These are phyloP conservation scores for Phialemonium atrogriseum DNA, from an alignment of 2,329 filamentous ascomycete species.

Conservation along the genomic window DNA sequence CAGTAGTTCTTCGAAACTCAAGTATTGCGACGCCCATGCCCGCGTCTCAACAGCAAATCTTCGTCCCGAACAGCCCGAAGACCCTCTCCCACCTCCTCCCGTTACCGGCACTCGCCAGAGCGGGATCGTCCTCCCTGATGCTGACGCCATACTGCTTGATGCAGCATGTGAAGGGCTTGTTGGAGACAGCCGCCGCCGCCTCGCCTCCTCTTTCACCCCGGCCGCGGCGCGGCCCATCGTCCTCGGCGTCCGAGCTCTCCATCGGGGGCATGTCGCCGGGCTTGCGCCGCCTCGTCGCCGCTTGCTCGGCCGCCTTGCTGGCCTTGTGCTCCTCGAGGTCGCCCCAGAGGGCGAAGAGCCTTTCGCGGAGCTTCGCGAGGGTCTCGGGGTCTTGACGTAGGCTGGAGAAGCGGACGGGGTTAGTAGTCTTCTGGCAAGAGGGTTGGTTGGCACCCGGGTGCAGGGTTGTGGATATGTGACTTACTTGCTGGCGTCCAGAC, in stretches of 20 bases:
- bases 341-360: slow-evolving; percentile 76
- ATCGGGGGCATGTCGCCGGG: slow-evolving; percentile 12
- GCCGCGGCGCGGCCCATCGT: slow-evolving; percentile 7
- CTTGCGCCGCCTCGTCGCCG: slow-evolving; percentile 21
- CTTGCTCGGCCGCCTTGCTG: slow-evolving; percentile 20
- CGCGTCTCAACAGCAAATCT: slow-evolving; percentile 9
- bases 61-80: slow-evolving; percentile 17
- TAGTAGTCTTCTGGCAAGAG: slow-evolving; percentile 1
- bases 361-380: slow-evolving; percentile 53
- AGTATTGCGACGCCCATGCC: too few species aligned
- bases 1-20: too few species aligned
- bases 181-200: slow-evolving; percentile 28
- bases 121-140: slow-evolving; percentile 28
- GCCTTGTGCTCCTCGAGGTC: slow-evolving; percentile 66
- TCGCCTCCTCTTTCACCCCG: slow-evolving; percentile 8
- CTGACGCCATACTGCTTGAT: slow-evolving; percentile 62
- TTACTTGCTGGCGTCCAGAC: slow-evolving; percentile 41
- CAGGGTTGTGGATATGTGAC: slow-evolving; percentile 12
- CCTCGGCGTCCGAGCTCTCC: slow-evolving; percentile 9
- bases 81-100: slow-evolving; percentile 10
- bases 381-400: slow-evolving; percentile 43
- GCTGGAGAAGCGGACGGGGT: too few species aligned
- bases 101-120: slow-evolving; percentile 26
- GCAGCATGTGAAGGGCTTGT: slow-evolving; percentile 60
- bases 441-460: neutral